Conservation (phyloP, 1,284 basidiomycete species). For the Sporisorium reilianum region DNA sequence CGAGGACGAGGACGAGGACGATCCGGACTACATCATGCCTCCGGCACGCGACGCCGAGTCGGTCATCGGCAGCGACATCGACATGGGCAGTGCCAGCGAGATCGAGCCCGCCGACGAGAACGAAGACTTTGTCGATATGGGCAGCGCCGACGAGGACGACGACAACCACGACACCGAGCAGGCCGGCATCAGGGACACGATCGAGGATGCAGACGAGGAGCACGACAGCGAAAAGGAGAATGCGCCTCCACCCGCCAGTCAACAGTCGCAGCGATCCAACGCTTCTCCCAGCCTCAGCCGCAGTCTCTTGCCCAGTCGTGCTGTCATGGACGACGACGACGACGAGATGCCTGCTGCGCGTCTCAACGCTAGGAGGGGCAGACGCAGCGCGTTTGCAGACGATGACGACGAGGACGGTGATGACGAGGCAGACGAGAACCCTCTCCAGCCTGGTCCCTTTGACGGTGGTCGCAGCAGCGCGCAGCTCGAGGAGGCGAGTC, state of each 20-base stretch:
- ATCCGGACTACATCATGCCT: slow-evolving; percentile 43
- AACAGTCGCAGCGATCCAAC: slow-evolving; percentile 27
- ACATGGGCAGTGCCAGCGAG: slow-evolving; percentile 50
- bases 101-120: slow-evolving; percentile 27
- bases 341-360: slow-evolving; percentile 43
- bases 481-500: slow-evolving; percentile 2
- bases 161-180: slow-evolving; percentile 13
- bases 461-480: slow-evolving; percentile 14
- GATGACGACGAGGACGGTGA: slow-evolving; percentile 53
- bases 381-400: slow-evolving; percentile 40
- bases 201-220: slow-evolving; percentile 34
- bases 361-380: slow-evolving; percentile 16
- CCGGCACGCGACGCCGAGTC: slow-evolving; percentile 39
- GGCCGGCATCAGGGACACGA: slow-evolving; percentile 17
- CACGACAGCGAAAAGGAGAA: slow-evolving; percentile 63
- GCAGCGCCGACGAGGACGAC: slow-evolving; percentile 30
- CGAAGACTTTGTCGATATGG: slow-evolving; percentile 29
- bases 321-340: slow-evolving; percentile 51
- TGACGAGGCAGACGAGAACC: slow-evolving; percentile 20
- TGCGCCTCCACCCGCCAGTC: slow-evolving; percentile 43
- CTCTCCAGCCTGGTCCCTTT: slow-evolving; percentile 41
- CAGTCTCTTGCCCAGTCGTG: slow-evolving; percentile 22
- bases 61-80: slow-evolving; percentile 43
- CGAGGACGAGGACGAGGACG: slow-evolving; percentile 50
- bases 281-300: slow-evolving; percentile 27